Percentiles rank a stretch among this genome's conserved stretches.
Evolutionary conservation across 495 filamentous ascomycete species (phyloP).

Genomic region (Articulospora tetracladia): DNA sequence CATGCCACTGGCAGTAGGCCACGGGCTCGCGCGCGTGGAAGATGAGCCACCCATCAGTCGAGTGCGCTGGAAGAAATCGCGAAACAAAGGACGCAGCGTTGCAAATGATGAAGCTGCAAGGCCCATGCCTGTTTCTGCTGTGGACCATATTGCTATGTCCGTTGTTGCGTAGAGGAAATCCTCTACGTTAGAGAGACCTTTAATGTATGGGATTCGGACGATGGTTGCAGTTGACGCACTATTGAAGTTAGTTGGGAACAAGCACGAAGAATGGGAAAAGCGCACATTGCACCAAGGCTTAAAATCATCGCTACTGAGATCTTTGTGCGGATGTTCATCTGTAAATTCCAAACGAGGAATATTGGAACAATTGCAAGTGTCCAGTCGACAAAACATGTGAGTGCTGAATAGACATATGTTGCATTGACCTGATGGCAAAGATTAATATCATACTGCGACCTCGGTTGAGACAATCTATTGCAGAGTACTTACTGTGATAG

Average conservation of each 20-base stretch:
- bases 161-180: slow-evolving; percentile 30
- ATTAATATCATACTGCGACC: no score
- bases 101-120: slow-evolving; percentile 28
- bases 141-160: slow-evolving; percentile 31
- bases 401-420: slow-evolving; percentile 25
- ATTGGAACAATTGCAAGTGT: slow-evolving; percentile 38
- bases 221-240: slow-evolving; percentile 32
- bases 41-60: slow-evolving; percentile 11
- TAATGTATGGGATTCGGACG: slow-evolving; percentile 35
- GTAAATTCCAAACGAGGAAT: slow-evolving; percentile 39
- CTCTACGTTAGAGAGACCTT: slow-evolving; percentile 22
- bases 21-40: background rate
- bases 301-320: slow-evolving; percentile 32
- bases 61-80: slow-evolving; percentile 16
- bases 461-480: no score
- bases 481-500: slow-evolving; percentile 13
- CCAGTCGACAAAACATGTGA: slow-evolving; percentile 34
- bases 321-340: slow-evolving; percentile 35
- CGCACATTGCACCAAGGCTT: slow-evolving; percentile 30
- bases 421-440: slow-evolving; percentile 3
- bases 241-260: slow-evolving; percentile 1
- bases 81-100: slow-evolving; percentile 29
- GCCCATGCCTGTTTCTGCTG: slow-evolving; percentile 28
- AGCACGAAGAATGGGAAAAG: slow-evolving; percentile 13
- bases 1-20: slow-evolving; percentile 5